Evolutionary conservation across 2,329 filamentous ascomycete species (phyloP).

Genomic region (Talaromyces sp.): DNA sequence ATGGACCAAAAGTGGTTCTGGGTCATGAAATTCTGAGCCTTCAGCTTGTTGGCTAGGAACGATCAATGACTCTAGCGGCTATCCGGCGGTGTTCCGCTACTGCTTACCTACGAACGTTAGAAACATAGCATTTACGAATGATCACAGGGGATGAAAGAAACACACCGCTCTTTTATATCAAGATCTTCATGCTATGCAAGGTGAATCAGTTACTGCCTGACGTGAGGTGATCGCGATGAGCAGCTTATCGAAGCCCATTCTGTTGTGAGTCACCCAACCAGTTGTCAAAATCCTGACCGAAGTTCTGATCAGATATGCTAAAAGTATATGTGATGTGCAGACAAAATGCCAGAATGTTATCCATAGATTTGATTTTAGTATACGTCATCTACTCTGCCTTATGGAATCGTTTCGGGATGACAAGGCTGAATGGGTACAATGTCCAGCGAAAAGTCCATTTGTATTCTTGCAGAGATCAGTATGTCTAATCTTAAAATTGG

Average conservation of each 20-base stretch:
- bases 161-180: not conserved
- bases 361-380: constrained; percentile 9
- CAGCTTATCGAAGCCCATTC: not conserved
- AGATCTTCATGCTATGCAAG: not conserved
- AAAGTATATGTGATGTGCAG: constrained; percentile 6
- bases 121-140: not conserved
- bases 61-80: not conserved
- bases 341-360: not conserved
- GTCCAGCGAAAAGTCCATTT: constrained; percentile 8
- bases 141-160: too few relatives aligned
- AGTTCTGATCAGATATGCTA: not conserved
- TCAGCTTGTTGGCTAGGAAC: not conserved
- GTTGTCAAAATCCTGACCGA: too few relatives aligned
- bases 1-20: too few relatives aligned
- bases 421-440: not conserved
- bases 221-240: not conserved
- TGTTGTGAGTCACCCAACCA: not conserved
- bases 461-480: constrained; percentile 2
- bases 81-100: not conserved
- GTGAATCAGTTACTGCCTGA: not conserved
- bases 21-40: not conserved
- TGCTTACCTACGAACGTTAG: not conserved
- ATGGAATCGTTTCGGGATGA: not conserved
- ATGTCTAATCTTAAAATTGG: not conserved
- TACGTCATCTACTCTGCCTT: not conserved